Base-by-base conservation (phyloP, 2,329 filamentous ascomycete species). In the Aspergillus pseudoglaucus region DNA sequence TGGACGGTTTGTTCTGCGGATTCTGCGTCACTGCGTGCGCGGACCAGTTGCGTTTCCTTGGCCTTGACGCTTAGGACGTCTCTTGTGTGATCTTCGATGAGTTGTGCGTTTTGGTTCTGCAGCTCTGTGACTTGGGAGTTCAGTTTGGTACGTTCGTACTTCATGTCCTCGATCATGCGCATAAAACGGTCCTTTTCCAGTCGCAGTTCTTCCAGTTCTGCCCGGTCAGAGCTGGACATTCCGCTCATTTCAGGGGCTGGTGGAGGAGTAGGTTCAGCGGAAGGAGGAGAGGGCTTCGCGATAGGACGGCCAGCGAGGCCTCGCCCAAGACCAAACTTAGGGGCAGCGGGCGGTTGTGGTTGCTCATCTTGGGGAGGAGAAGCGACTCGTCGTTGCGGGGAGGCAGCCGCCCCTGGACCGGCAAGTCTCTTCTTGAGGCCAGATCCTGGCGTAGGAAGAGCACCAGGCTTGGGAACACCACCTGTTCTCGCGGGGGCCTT, bases 61-160 rank as follows among this genome's bases (percentile, higher is more conserved):
- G 93, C 93, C 68, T 97, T 97, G 72, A 98, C 94, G 58, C 90
- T 93, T 38, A 98, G 77, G 0, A 96, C 89, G 60, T 98, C 91
- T 42, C 91, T 81, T 0, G 93, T 98, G 66, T 97, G 91, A 60
- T 97, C 91, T 69, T 98, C 93, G 52, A 98, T 98, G 30, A 98
- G 77, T 53, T 93, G 87, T 20, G 93, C 93, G 61, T 98, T 98
- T 65, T 96, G 89, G 60, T 95, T 94, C 71, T 96, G 94, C 25
- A 98, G 79, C 69, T 97, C 93, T 57, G 91, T 86, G 38, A 97
- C 85, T 66, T 96, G 89, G 0, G 89, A 93, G 50, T 83, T 80
- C 43, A 95, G 79, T 61, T 85, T 90, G 49, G 84, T 82, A 53
- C 88, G 84, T 63, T 96, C 91, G 42, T 88, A 81, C 47, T 88